These are phyloP conservation scores for Tricholoma flavovirens DNA, from an alignment of 768 basidiomycete genomes.

Conservation along the genomic window DNA sequence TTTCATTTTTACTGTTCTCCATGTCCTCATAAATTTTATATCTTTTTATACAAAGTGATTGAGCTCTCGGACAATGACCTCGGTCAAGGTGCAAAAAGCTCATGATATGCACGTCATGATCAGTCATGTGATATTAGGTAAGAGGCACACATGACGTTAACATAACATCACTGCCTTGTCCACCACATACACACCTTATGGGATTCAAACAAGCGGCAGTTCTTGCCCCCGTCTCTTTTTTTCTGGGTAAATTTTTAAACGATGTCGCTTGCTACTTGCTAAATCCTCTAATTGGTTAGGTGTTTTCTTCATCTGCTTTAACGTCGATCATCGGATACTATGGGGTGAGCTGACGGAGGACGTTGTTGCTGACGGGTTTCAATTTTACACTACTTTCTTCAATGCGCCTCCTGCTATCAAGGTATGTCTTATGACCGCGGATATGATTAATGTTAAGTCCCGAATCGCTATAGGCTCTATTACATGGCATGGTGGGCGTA, in stretches of 20 bases:
- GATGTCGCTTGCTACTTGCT: not conserved
- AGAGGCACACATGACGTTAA: not conserved
- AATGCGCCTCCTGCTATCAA: conserved; percentile 92
- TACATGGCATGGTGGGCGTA: conserved; percentile 80
- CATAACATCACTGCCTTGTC: no score
- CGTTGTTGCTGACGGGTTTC: conserved; percentile 68
- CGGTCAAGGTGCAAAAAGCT: no score
- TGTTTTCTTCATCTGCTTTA: conserved; percentile 78
- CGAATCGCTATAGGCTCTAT: conserved; percentile 52
- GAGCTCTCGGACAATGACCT: no score
- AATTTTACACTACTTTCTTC: conserved; percentile 90
- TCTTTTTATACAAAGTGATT: no score
- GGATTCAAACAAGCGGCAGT: conserved; percentile 89
- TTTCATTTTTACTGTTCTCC: no score
- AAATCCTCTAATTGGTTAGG: conserved; percentile 35
- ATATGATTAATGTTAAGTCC: not conserved
- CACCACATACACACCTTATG: conserved; percentile 50
- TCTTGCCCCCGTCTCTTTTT: conserved; percentile 82
- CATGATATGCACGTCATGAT: no score
- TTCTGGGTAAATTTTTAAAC: conserved; percentile 57
- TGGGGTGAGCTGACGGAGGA: conserved; percentile 64
- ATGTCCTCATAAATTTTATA: no score
- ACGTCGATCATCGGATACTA: conserved; percentile 82
- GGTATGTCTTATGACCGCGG: conserved; percentile 35
- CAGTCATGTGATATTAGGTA: no score